A percentile compares a stretch with the other conserved stretches of the same genome.
Evolutionary conservation across 768 basidiomycete species (phyloP).

Genomic region (Podaxis rugospora): DNA sequence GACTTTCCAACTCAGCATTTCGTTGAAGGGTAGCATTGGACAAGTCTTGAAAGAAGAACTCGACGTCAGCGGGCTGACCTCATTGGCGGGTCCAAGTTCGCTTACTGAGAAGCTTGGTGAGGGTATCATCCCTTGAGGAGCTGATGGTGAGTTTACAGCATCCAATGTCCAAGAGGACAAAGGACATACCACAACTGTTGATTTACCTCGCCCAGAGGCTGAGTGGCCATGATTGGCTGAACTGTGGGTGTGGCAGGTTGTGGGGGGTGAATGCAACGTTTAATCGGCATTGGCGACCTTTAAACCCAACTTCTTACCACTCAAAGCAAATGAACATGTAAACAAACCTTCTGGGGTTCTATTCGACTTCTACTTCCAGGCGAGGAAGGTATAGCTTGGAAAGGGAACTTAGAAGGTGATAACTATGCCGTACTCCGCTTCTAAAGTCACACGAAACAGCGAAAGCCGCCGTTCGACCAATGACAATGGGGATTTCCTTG

Average conservation of each 20-base stretch:
- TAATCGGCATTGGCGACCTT: conserved; percentile 38
- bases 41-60: conserved; percentile 37
- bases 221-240: conserved; percentile 48
- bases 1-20: conserved; percentile 58
- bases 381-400: conserved; percentile 42
- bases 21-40: conserved; percentile 60
- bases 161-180: conserved; percentile 3
- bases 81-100: background rate
- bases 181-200: conserved; percentile 60
- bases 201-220: conserved; percentile 53
- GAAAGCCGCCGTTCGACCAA: conserved; percentile 8
- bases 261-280: conserved; percentile 37
- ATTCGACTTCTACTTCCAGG: conserved; percentile 32
- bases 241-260: conserved; percentile 22
- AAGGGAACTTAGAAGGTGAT: conserved; percentile 40
- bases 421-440: conserved; percentile 33
- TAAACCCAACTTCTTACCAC: conserved; percentile 36
- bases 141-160: conserved; percentile 3
- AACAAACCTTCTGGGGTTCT: conserved; percentile 54
- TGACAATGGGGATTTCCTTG: background rate
- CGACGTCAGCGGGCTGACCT: conserved; percentile 1
- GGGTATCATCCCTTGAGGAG: conserved; percentile 56
- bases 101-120: conserved; percentile 57
- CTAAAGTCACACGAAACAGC: conserved; percentile 38
- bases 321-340: conserved; percentile 45